Conservation (phyloP, 345 rosid genomes). For the Brassica nigra region DNA sequence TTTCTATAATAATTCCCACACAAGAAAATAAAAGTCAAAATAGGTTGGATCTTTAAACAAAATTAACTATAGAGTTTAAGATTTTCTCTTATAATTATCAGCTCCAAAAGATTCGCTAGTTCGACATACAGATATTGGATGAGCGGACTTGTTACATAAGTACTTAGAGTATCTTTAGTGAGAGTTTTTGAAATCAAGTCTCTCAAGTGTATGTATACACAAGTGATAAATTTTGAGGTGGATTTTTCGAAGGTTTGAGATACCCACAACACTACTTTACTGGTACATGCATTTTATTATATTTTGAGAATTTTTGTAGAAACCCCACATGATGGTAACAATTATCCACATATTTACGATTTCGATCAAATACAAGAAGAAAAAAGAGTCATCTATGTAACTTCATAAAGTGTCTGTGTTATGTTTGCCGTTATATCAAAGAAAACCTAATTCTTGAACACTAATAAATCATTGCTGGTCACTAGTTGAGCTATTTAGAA, state of each 20-base stretch:
- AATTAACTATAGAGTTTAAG: neutral
- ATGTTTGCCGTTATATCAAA: neutral
- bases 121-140: neutral
- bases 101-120: neutral
- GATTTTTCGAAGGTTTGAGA: no score
- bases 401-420: neutral
- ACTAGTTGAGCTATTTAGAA: neutral
- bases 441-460: neutral
- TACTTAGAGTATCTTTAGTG: neutral
- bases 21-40: neutral
- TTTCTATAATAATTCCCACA: neutral
- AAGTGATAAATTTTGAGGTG: no score
- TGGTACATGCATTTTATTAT: no score
- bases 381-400: neutral
- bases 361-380: neutral
- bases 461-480: neutral
- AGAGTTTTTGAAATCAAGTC: no score
- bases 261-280: no score
- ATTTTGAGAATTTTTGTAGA: no score
- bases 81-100: neutral
- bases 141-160: neutral
- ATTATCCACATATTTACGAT: neutral
- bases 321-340: neutral
- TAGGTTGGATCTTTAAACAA: neutral
- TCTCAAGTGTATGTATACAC: no score